A percentile compares a stretch with the other conserved stretches of the same genome.
Evolutionary conservation across 768 basidiomycete genomes (phyloP).

Genomic region (Hortiboletus campestris): DNA sequence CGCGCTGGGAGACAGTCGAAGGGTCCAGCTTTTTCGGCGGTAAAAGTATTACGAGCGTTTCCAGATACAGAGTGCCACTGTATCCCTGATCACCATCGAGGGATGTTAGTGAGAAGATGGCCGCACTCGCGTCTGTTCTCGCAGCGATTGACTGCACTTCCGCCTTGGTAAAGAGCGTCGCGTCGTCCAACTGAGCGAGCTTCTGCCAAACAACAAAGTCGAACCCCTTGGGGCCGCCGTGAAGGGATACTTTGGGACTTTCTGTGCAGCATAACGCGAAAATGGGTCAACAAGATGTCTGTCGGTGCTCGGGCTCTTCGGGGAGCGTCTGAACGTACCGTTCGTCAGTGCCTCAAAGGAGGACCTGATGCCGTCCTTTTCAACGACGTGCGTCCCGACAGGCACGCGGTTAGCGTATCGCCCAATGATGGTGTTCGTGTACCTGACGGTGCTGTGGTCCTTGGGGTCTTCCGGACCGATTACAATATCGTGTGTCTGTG

Average conservation of each 20-base stretch:
- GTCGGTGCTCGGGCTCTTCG: neutral
- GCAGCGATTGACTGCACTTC: slow-evolving; percentile 48
- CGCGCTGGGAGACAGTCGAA: slow-evolving; percentile 36
- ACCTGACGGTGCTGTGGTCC: slow-evolving; percentile 59
- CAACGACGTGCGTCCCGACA: slow-evolving; percentile 50
- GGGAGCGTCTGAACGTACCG: slow-evolving; percentile 18
- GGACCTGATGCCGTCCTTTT: slow-evolving; percentile 51
- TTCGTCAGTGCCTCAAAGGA: slow-evolving; percentile 44
- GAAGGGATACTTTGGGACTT: slow-evolving; percentile 57
- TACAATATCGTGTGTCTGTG: slow-evolving; percentile 72
- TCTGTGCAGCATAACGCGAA: slow-evolving; percentile 32
- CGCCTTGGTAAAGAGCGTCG: slow-evolving; percentile 53
- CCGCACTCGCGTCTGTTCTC: slow-evolving; percentile 33
- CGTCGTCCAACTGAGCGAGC: slow-evolving; percentile 36
- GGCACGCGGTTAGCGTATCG: slow-evolving; percentile 73
- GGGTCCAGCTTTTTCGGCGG: slow-evolving; percentile 33
- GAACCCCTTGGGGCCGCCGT: slow-evolving; percentile 68
- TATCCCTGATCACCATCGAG: slow-evolving; percentile 71
- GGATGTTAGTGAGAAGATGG: slow-evolving; percentile 57
- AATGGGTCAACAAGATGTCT: slow-evolving; percentile 8
- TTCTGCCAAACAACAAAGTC: slow-evolving; percentile 56
- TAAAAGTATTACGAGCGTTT: slow-evolving; percentile 53
- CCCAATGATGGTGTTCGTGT: slow-evolving; percentile 71
- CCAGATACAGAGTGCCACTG: slow-evolving; percentile 58
- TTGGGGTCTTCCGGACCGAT: slow-evolving; percentile 66